A percentile compares a stretch with the other conserved stretches of the same genome.
Conservation (phyloP, 805 yeast genomes). For the Kluyveromyces aestuarii region DNA sequence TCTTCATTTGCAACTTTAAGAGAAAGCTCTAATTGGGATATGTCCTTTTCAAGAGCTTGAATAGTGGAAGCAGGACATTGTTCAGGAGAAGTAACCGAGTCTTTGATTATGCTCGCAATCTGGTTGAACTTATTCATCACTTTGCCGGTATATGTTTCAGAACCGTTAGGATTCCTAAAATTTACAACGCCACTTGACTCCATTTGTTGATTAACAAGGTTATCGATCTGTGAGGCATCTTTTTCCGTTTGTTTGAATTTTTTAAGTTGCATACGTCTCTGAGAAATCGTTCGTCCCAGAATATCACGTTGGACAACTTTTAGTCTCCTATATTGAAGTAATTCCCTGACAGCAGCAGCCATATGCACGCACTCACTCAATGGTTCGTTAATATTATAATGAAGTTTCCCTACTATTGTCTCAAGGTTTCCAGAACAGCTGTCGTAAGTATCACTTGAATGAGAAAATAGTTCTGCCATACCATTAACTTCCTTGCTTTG, state of each 20-base stretch:
- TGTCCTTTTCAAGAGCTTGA: constrained; percentile 17
- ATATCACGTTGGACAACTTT: constrained; percentile 24
- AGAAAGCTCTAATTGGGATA: constrained; percentile 15
- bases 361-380: constrained; percentile 24
- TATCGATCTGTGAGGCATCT: constrained; percentile 17
- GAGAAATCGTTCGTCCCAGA: constrained; percentile 15
- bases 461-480: constrained; percentile 19
- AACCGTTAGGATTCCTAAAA: constrained; percentile 11
- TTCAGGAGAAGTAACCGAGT: constrained; percentile 25
- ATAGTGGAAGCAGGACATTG: constrained; percentile 16
- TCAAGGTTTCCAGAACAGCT: constrained; percentile 19
- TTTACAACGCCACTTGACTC: constrained; percentile 13
- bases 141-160: constrained; percentile 19
- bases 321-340: constrained; percentile 24
- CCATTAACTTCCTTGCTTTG: constrained; percentile 18
- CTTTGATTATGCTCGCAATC: constrained; percentile 25
- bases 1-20: constrained; percentile 24
- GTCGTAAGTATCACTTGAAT: constrained; percentile 21
- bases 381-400: constrained; percentile 27
- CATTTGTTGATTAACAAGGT: constrained; percentile 15
- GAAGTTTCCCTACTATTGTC: constrained; percentile 20
- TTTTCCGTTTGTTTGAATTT: constrained; percentile 20
- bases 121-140: constrained; percentile 22
- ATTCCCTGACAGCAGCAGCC: constrained; percentile 24
- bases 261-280: constrained; percentile 17